A percentile compares a stretch with the other conserved stretches of the same genome.
Evolutionary conservation across 1,284 basidiomycete genomes (phyloP).

Genomic region (Fomitopsis schrenkii): DNA sequence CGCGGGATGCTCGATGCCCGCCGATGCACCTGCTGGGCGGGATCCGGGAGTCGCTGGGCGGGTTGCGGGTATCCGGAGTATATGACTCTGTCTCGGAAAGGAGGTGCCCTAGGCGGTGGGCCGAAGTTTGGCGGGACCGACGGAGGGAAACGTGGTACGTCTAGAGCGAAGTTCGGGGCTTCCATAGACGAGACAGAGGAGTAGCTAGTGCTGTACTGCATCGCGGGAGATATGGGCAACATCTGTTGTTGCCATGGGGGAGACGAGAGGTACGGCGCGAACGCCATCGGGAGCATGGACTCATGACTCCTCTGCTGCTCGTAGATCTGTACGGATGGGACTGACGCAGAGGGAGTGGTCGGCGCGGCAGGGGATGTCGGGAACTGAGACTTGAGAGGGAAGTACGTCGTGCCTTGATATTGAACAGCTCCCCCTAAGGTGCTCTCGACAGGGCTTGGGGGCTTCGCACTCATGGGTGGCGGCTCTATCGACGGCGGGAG

Average conservation of each 20-base stretch:
- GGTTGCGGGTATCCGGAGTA: not conserved
- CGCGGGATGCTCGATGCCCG: slow-evolving; percentile 1
- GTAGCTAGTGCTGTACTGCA: not conserved
- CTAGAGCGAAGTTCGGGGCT: not conserved
- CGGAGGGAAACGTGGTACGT: not conserved
- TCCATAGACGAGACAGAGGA: not conserved
- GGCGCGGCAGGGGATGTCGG: slow-evolving; percentile 6
- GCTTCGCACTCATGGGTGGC: not conserved
- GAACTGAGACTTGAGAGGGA: slow-evolving; percentile 10
- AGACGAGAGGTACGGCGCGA: not conserved
- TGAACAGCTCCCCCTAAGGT: slow-evolving; percentile 16
- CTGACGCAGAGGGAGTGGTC: not conserved
- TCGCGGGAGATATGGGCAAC: not conserved
- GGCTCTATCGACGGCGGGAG: slow-evolving; percentile 12
- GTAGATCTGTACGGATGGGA: not conserved
- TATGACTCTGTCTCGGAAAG: not conserved
- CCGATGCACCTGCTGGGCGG: not conserved
- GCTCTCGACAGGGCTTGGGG: slow-evolving; percentile 11
- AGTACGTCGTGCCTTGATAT: slow-evolving; percentile 22
- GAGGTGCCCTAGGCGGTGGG: not conserved
- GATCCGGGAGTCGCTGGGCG: not conserved
- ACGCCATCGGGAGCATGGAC: not conserved
- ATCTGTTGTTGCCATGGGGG: not conserved
- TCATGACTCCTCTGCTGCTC: not conserved
- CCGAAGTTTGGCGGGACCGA: not conserved